Evolutionary conservation across 352 stramenopile species (phyloP).

Genomic region (Pythium chondricola): DNA sequence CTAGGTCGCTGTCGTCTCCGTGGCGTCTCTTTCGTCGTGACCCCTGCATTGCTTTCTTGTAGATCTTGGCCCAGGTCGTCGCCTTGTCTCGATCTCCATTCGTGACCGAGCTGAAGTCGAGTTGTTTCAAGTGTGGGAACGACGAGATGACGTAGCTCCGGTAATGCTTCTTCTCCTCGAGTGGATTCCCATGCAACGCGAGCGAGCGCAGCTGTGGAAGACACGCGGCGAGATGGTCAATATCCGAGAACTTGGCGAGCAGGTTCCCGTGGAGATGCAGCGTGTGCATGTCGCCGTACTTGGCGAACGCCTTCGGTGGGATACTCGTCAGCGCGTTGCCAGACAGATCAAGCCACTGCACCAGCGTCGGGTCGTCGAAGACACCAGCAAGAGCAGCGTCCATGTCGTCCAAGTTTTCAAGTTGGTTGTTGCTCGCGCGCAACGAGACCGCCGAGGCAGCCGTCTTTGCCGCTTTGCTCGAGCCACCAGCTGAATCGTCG

Average conservation of each 20-base stretch:
- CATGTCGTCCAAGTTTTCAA: constrained; percentile 43
- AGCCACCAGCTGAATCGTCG: neutral
- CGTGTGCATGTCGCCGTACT: constrained; percentile 48
- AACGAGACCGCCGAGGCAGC: constrained; percentile 27
- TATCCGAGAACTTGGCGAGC: constrained; percentile 53
- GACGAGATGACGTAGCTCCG: constrained; percentile 72
- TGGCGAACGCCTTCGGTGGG: constrained; percentile 27
- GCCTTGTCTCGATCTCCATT: constrained; percentile 55
- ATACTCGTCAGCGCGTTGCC: constrained; percentile 42
- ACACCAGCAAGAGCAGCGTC: constrained; percentile 38
- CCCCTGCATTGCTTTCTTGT: constrained; percentile 34
- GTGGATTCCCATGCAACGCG: constrained; percentile 74
- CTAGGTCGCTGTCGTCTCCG: neutral
- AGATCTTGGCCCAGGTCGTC: constrained; percentile 64
- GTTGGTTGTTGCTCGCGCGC: constrained; percentile 64
- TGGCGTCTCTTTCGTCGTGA: constrained; percentile 1
- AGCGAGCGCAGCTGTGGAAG: constrained; percentile 55
- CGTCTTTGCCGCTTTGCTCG: neutral
- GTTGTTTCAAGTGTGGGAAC: constrained; percentile 57
- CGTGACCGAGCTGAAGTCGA: constrained; percentile 75
- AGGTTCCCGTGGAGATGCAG: constrained; percentile 73
- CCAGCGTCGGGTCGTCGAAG: constrained; percentile 34
- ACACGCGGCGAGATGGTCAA: constrained; percentile 39
- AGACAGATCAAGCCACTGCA: constrained; percentile 68
- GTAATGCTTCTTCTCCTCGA: constrained; percentile 87